Evolutionary conservation across 352 stramenopile species (phyloP).

Genomic region (Phytophthora litchii): DNA sequence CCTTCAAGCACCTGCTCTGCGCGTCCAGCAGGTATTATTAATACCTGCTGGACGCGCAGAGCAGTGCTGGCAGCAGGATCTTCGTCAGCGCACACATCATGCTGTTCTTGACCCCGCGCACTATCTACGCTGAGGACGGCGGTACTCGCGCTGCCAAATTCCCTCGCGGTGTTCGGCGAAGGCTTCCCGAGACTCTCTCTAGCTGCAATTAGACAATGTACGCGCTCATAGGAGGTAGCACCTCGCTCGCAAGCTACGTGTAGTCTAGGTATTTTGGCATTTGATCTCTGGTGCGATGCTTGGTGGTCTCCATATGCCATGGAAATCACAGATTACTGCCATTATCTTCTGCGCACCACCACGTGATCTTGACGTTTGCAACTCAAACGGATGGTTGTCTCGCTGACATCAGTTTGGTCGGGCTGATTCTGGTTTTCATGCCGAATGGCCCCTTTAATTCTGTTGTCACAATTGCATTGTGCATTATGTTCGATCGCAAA

Average conservation of each 20-base stretch:
- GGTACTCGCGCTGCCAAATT: not conserved
- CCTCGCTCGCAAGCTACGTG: too few relatives aligned
- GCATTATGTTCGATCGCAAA: too few relatives aligned
- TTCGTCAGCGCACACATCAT: conserved; percentile 21
- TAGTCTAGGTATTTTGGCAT: too few relatives aligned
- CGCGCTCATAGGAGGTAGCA: not conserved
- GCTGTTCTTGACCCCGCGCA: conserved; percentile 8
- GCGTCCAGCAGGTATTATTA: too few relatives aligned
- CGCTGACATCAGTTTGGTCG: not conserved
- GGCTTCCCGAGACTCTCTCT: too few relatives aligned
- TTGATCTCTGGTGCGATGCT: too few relatives aligned
- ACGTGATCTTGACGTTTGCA: not conserved
- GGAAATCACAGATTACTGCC: conserved; percentile 1
- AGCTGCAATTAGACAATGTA: not conserved
- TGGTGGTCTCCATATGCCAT: conserved; percentile 8
- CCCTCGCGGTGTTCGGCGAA: not conserved
- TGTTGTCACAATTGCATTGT: not conserved
- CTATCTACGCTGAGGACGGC: not conserved
- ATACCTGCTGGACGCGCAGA: conserved; percentile 21
- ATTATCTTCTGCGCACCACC: too few relatives aligned
- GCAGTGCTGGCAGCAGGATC: conserved; percentile 25
- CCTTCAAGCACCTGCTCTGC: conserved; percentile 31
- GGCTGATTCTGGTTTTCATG: too few relatives aligned
- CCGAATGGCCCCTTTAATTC: not conserved
- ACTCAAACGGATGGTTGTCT: conserved; percentile 4